Conservation (phyloP, 106 monocot genomes). For the Phalaenopsis aphrodite region DNA sequence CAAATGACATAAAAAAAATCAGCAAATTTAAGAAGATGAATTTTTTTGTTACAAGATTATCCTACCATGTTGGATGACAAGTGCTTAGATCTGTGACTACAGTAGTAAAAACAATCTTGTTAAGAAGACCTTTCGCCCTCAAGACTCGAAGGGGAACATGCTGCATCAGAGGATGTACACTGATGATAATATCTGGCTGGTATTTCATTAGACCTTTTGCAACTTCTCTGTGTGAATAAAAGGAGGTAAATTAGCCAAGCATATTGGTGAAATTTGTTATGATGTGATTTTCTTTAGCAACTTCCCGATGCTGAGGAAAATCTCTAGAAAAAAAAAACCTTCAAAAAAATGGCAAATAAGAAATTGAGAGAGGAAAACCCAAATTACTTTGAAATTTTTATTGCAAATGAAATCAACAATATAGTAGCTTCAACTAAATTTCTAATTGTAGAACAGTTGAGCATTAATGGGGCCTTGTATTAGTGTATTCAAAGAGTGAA, state of each 20-base stretch:
- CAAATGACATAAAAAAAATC: background rate
- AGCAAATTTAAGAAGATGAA: background rate
- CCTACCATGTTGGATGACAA: conserved; percentile 96
- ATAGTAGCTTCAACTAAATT: background rate
- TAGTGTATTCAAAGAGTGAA: background rate
- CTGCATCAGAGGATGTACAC: conserved; percentile 98
- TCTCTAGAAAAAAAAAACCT: background rate
- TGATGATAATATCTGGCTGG: conserved; percentile 98
- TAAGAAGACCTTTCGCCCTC: conserved; percentile 72
- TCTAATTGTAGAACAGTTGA: background rate
- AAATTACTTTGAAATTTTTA: background rate
- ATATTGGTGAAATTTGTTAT: background rate
- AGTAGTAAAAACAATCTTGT: conserved; percentile 96
- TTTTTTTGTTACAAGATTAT: background rate
- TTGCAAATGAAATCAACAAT: background rate
- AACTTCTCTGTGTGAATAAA: conserved; percentile 56
- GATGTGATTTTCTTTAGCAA: background rate
- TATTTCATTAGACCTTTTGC: conserved; percentile 96
- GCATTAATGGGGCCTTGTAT: background rate
- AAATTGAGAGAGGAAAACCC: background rate
- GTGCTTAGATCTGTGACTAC: conserved; percentile 95
- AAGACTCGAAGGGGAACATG: conserved; percentile 90
- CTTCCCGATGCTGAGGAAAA: background rate
- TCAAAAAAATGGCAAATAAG: background rate
- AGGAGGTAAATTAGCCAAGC: background rate